A percentile compares a stretch with the other conserved stretches of the same genome.
These are phyloP conservation scores for Rubus parviflorus DNA, from an alignment of 306 rosid species.

Conservation along the genomic window DNA sequence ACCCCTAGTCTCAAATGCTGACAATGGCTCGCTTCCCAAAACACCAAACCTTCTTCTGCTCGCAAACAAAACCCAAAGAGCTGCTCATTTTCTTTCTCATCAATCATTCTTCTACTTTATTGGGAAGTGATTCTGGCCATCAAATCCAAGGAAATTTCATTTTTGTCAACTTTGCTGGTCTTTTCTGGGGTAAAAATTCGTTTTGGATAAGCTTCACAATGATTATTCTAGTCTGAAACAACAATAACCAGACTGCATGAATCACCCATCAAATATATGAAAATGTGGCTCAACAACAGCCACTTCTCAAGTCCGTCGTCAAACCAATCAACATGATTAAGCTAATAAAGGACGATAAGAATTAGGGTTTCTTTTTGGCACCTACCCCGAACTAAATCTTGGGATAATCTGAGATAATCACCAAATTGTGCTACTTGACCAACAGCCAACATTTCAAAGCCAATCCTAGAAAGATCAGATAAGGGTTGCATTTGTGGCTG, in stretches of 20 bases:
- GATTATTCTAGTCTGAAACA: background rate
- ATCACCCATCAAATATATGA: background rate
- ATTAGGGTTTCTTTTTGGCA: background rate
- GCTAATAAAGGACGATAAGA: background rate
- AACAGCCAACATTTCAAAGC: background rate
- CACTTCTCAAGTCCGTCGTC: slow-evolving; percentile 16
- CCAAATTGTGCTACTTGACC: slow-evolving; percentile 2
- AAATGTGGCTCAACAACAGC: slow-evolving; percentile 14
- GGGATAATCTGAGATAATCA: background rate
- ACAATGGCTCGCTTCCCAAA: background rate
- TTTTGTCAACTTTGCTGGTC: slow-evolving; percentile 6
- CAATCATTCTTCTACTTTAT: background rate
- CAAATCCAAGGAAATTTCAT: background rate
- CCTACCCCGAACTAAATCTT: background rate
- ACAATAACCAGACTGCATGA: background rate
- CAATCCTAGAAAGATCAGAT: slow-evolving; percentile 17
- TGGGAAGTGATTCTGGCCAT: background rate
- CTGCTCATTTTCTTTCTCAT: background rate
- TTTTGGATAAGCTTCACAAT: slow-evolving; percentile 11
- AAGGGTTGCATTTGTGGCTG: slow-evolving; percentile 22
- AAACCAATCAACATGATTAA: slow-evolving; percentile 9
- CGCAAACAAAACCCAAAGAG: background rate
- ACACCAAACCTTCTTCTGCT: slow-evolving; percentile 2
- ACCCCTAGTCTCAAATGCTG: background rate
- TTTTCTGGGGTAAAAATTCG: slow-evolving; percentile 3